Evolutionary conservation across 108 stramenopile genomes (phyloP).

Genomic region (Skeletonema potamos): DNA sequence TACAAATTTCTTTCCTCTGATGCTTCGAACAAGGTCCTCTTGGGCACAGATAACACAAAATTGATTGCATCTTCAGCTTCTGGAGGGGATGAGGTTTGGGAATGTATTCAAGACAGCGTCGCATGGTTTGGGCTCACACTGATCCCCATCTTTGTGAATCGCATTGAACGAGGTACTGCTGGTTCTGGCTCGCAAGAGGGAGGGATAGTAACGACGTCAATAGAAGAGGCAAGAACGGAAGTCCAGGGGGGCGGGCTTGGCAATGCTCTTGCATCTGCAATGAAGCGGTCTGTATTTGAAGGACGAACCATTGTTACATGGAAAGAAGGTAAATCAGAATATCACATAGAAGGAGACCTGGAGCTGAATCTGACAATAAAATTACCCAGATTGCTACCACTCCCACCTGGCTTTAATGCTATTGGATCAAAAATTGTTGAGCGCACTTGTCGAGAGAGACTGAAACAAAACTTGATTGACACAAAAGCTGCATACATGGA

Average conservation of each 20-base stretch:
- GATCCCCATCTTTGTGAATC: slow-evolving; percentile 41
- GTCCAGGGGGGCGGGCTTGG: slow-evolving; percentile 25
- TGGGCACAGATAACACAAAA: slow-evolving; percentile 28
- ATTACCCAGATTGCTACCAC: slow-evolving; percentile 41
- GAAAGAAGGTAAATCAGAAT: slow-evolving; percentile 20
- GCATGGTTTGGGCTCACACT: slow-evolving; percentile 53
- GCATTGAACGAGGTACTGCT: slow-evolving; percentile 30
- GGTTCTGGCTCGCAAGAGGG: not conserved
- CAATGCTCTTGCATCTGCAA: slow-evolving; percentile 28
- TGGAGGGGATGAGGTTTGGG: slow-evolving; percentile 20
- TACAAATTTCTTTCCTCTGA: slow-evolving; percentile 20
- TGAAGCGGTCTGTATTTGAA: slow-evolving; percentile 31
- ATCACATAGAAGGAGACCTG: slow-evolving; percentile 33
- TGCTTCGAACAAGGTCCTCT: slow-evolving; percentile 15
- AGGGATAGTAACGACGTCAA: slow-evolving; percentile 7
- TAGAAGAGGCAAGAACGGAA: slow-evolving; percentile 35
- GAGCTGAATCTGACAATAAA: slow-evolving; percentile 37
- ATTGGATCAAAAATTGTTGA: slow-evolving; percentile 53
- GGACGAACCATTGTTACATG: slow-evolving; percentile 22
- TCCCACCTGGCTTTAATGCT: slow-evolving; percentile 57
- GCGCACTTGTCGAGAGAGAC: slow-evolving; percentile 37
- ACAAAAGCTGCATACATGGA: slow-evolving; percentile 33
- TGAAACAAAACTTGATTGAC: slow-evolving; percentile 23
- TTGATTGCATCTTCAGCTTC: not conserved
- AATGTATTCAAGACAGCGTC: slow-evolving; percentile 41